Percentiles rank a stretch among this genome's conserved stretches.
Conservation (phyloP, 2,329 filamentous ascomycete species). For the Aspergillus ibericus region DNA sequence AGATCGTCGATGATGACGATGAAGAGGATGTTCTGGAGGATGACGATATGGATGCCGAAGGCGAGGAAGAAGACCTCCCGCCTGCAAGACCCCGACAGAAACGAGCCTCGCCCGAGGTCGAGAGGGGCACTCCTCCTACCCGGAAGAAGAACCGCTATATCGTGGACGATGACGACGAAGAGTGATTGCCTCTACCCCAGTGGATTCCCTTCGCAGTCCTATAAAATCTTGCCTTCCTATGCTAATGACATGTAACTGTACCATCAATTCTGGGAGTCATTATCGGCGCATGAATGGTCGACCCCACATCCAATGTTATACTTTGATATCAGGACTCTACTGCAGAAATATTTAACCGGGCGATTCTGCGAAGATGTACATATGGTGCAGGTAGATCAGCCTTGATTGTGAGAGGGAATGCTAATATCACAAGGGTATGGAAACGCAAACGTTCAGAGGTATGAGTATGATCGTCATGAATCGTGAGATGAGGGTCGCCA, state of each 20-base stretch:
- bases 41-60: constrained; percentile 48
- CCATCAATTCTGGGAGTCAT: constrained; percentile 2
- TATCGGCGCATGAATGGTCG: constrained; percentile 5
- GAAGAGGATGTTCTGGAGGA: constrained; percentile 46
- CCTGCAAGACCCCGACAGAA: constrained; percentile 31
- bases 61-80: constrained; percentile 38
- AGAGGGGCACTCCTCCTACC: constrained; percentile 35
- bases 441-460: not conserved
- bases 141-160: constrained; percentile 51
- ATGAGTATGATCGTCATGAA: not conserved
- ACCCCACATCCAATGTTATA: not conserved
- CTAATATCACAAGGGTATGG: not conserved
- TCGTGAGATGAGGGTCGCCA: not conserved
- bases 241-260: constrained; percentile 13
- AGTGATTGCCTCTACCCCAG: constrained; percentile 27
- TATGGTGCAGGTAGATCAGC: not conserved
- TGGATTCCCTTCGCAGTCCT: not conserved
- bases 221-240: constrained; percentile 10
- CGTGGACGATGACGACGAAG: constrained; percentile 51
- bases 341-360: not conserved
- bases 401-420: not conserved
- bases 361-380: not conserved
- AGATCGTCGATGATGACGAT: constrained; percentile 46
- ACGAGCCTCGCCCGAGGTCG: constrained; percentile 25
- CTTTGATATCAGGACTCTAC: not conserved